phyloP scores from a whole-genome alignment of 1,284 basidiomycete species.

The Sanghuangporus baumii region DNA sequence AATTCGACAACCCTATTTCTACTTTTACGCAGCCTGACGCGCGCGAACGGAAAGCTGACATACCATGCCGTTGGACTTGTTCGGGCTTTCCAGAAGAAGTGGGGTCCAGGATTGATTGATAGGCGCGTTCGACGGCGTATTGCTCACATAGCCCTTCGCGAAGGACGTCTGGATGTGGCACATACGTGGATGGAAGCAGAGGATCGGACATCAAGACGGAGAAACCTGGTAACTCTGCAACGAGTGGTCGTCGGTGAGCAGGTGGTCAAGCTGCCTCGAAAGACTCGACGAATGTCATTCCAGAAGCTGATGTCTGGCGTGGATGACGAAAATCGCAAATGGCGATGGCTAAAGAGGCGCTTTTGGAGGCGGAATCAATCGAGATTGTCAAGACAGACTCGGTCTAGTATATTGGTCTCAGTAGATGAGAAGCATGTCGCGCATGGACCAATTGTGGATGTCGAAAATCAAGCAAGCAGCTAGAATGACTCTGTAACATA shows the following conservation, averaged over 20 bases:
- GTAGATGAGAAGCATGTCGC: not conserved
- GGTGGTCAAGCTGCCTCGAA: constrained; percentile 14
- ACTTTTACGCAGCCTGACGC: constrained; percentile 46
- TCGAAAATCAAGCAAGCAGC: not conserved
- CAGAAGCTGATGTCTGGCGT: constrained; percentile 23
- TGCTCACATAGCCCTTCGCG: constrained; percentile 50
- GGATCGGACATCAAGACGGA: constrained; percentile 21
- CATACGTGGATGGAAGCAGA: constrained; percentile 31
- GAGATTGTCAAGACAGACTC: not conserved
- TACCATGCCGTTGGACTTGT: constrained; percentile 40
- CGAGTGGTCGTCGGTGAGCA: constrained; percentile 24
- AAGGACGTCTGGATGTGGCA: constrained; percentile 50
- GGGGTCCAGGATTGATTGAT: constrained; percentile 51
- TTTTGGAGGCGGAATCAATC: constrained; percentile 3
- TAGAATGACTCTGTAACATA: not conserved
- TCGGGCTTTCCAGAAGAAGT: constrained; percentile 40
- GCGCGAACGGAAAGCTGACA: constrained; percentile 44
- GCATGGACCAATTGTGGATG: not conserved
- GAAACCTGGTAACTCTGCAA: constrained; percentile 24
- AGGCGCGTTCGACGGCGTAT: constrained; percentile 52
- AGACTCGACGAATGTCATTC: constrained; percentile 22
- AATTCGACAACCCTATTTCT: constrained; percentile 57
- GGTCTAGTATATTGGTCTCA: no score
- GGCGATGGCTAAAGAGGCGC: constrained; percentile 22
- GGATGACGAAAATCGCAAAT: constrained; percentile 27